Base-by-base conservation (phyloP, 495 filamentous ascomycete species). In the Xylaria acuta region DNA sequence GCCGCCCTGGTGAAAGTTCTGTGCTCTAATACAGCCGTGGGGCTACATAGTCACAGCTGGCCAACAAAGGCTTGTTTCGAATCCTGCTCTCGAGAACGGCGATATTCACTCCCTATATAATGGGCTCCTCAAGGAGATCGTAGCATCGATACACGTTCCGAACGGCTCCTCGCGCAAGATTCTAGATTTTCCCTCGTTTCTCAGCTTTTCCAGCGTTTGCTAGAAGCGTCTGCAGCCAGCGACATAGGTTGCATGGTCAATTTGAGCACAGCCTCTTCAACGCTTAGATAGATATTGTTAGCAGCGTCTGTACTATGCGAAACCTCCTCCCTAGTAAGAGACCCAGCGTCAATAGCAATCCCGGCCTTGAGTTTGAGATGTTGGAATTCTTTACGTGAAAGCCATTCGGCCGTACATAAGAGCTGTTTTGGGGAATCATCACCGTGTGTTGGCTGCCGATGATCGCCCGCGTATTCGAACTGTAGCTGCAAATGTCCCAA, bases 381-480 rank as follows among this genome's bases (percentile, higher is more conserved):
- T 22, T 43, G 34, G 18, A 58, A 3, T 1, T 41, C 66, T 68
- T 58, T 12, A 14, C 5, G 11, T 3, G 66, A 58, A 20, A 68
- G 51, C 53, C 49, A 68, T 30, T 56, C 49, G 11, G 14, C 51
- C 12, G 51, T 56, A 8, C 65, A 68, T 18, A 36, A 20, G n/a
- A 68, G 66, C n/a, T 67, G 65, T 41, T 40, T 54, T 16, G 18
- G 25, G 30, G 27, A 7, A 16, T 18, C 11, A 6, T 53, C 64
- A 14, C n/a, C 20, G 6, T n/a, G 20, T 51, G 27, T 38, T 54
- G 49, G 16, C 14, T 54, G 49, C 1, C 32, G 20, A 12, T 16
- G 5, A 32, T 22, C 27, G 7, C 36, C 54, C n/a, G 67, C 74
- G 49, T 80, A 77, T 73, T 80, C 74, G 12, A 80, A 56, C 59